Conservation (phyloP, 208 protist species). For the Crithidia mellificae region DNA sequence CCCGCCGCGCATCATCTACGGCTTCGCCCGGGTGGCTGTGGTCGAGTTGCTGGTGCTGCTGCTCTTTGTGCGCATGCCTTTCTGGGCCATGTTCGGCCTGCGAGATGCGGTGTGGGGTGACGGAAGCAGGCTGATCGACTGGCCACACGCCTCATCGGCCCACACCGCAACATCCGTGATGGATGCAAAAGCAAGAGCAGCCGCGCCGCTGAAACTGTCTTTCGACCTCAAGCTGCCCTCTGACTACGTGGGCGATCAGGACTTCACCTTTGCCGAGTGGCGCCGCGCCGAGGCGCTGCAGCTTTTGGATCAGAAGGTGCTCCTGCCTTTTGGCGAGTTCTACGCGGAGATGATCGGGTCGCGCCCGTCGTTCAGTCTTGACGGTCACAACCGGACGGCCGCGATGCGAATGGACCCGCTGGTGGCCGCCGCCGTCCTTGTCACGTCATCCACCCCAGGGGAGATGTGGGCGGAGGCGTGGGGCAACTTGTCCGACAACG, state of each 20-base stretch:
- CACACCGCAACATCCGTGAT: too few species aligned
- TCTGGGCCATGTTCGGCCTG: constrained; percentile 31
- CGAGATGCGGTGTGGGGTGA: constrained; percentile 31
- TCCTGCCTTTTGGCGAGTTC: constrained; percentile 24
- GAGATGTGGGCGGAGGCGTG: constrained; percentile 30
- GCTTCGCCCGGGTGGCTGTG: constrained; percentile 47
- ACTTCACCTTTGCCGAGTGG: constrained; percentile 24
- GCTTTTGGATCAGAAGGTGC: constrained; percentile 18
- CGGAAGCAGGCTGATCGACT: not conserved
- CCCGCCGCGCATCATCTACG: constrained; percentile 44
- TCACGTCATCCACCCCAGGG: constrained; percentile 2
- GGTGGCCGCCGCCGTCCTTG: constrained; percentile 2
- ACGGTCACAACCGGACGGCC: not conserved
- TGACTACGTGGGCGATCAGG: constrained; percentile 3
- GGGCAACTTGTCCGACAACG: constrained; percentile 35
- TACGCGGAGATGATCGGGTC: constrained; percentile 21
- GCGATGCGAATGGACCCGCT: constrained; percentile 14
- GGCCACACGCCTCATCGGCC: not conserved
- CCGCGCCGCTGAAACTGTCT: constrained; percentile 15
- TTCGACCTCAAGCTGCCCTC: not conserved
- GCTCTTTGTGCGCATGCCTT: constrained; percentile 57
- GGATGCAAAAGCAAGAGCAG: too few species aligned
- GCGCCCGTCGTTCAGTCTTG: constrained; percentile 5
- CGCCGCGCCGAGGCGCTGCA: constrained; percentile 16
- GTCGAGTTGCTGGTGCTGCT: constrained; percentile 56